phyloP scores from a whole-genome alignment of 305 asterid genomes.

The Stenogyne calaminthoides region DNA sequence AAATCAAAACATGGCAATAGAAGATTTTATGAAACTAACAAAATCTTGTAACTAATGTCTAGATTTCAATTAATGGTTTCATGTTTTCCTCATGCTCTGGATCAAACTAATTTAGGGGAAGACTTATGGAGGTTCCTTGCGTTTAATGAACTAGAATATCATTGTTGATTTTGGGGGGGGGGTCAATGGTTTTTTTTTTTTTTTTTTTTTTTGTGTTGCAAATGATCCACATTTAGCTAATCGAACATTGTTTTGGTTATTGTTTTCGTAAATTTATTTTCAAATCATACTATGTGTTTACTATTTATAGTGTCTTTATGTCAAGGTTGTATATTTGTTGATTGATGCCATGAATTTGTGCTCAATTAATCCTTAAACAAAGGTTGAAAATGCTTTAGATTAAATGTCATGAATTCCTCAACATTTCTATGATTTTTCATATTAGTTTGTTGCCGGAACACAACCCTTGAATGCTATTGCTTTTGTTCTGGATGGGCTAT shows the following conservation, averaged over 20 bases:
- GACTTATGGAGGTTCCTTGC: not conserved
- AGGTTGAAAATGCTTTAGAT: not conserved
- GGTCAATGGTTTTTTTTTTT: not conserved
- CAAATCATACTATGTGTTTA: not conserved
- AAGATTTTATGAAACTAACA: not conserved
- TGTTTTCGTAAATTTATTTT: not conserved
- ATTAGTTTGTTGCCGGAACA: constrained; percentile 84
- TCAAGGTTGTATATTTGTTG: not conserved
- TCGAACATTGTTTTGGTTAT: not conserved
- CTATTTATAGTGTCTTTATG: not conserved
- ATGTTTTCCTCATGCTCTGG: not conserved
- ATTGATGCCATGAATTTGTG: not conserved
- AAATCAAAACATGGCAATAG: not conserved
- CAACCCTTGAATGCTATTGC: constrained; percentile 96
- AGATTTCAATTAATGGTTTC: not conserved
- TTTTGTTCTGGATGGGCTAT: constrained; percentile 93
- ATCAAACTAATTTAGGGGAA: not conserved
- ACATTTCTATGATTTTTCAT: not conserved
- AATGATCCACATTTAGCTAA: not conserved
- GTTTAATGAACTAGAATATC: not conserved
- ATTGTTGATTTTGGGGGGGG: not conserved
- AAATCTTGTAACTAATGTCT: not conserved
- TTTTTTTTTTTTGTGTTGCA: not conserved
- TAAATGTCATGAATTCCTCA: not conserved
- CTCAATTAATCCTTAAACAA: not conserved